Evolutionary conservation across 2,329 filamentous ascomycete genomes (phyloP).

Genomic region (Chaetothyriales sp.): DNA sequence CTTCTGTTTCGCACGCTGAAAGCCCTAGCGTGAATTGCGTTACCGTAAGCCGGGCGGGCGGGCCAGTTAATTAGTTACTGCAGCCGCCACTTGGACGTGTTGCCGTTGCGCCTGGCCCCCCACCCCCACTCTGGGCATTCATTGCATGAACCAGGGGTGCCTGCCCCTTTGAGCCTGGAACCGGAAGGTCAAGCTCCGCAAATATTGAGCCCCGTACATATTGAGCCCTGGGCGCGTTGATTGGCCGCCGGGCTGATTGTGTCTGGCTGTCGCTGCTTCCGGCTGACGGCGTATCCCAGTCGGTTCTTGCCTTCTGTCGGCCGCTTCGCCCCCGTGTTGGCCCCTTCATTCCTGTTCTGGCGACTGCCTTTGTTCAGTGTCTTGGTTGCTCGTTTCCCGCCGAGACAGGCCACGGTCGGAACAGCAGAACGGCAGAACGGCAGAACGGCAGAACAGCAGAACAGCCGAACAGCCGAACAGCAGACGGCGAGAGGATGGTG

Average conservation of each 20-base stretch:
- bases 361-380: background rate
- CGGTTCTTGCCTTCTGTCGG: background rate
- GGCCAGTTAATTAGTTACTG: background rate
- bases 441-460: no score
- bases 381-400: background rate
- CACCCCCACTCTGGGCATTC: background rate
- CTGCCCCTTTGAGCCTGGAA: background rate
- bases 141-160: no score
- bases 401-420: background rate
- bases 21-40: background rate
- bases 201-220: background rate
- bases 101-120: background rate
- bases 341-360: background rate
- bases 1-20: no score
- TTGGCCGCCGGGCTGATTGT: background rate
- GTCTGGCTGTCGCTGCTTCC: background rate
- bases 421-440: no score
- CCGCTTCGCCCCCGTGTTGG: no score
- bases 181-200: no score
- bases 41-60: no score
- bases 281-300: background rate
- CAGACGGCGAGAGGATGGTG: background rate
- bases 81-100: no score
- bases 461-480: no score
- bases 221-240: background rate